These are phyloP conservation scores for Ceratocystis smalleyi DNA, from an alignment of 2,329 filamentous ascomycete species.

Conservation along the genomic window DNA sequence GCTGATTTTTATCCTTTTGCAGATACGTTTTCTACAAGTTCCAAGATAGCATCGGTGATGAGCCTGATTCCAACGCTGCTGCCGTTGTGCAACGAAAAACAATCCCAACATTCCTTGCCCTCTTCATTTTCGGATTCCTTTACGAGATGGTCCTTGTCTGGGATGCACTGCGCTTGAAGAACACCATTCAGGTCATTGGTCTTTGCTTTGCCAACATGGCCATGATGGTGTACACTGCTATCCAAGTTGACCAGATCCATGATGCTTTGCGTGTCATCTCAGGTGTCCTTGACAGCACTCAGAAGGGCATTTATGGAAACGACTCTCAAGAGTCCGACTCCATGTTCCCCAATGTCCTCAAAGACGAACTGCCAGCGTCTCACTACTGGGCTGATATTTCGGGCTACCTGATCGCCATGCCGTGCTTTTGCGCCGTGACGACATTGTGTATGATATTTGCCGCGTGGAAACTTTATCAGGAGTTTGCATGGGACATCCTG, in stretches of 20 bases:
- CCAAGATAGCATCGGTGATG: slow-evolving; percentile 42
- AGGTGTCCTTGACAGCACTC: slow-evolving; percentile 4
- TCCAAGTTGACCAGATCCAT: slow-evolving; percentile 81
- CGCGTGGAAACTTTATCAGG: slow-evolving; percentile 92
- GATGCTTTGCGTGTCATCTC: slow-evolving; percentile 42
- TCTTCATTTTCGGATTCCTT: slow-evolving; percentile 94
- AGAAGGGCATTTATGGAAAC: slow-evolving; percentile 10
- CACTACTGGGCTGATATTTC: slow-evolving; percentile 54
- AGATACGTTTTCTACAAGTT: slow-evolving; percentile 87
- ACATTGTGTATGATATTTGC: slow-evolving; percentile 59
- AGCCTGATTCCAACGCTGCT: slow-evolving; percentile 25
- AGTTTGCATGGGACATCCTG: slow-evolving; percentile 98
- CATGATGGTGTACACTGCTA: slow-evolving; percentile 78
- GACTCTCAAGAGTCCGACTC: slow-evolving; percentile 18
- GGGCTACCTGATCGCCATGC: slow-evolving; percentile 71
- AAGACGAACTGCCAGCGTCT: slow-evolving; percentile 28
- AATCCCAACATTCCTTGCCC: slow-evolving; percentile 85
- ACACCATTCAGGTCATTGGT: slow-evolving; percentile 96
- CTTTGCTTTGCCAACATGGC: slow-evolving; percentile 85
- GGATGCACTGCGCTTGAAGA: slow-evolving; percentile 86
- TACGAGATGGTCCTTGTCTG: slow-evolving; percentile 83
- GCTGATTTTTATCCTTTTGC: slow-evolving; percentile 4
- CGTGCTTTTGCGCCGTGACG: slow-evolving; percentile 62
- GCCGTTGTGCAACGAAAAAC: slow-evolving; percentile 41
- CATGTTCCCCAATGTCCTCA: slow-evolving; percentile 27